phyloP scores from a whole-genome alignment of 441 rosid species.

The Capsella rubella region DNA sequence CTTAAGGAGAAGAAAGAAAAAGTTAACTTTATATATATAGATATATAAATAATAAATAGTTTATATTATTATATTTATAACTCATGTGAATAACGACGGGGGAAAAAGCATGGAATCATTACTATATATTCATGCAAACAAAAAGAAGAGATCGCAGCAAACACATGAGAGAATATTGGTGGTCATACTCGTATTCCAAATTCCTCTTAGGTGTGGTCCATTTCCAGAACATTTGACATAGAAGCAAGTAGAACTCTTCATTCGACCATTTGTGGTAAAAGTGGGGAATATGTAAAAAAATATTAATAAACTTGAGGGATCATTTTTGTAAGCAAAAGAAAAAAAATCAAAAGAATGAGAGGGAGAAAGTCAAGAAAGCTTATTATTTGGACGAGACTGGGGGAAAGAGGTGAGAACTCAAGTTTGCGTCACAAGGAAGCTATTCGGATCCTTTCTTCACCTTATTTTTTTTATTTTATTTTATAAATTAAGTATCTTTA shows the following conservation, averaged over 20 bases:
- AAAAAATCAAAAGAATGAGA: not conserved
- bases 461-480: not conserved
- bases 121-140: constrained; percentile 24
- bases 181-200: constrained; percentile 11
- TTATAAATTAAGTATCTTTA: no score
- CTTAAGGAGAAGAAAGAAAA: no score
- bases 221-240: not conserved
- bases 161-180: constrained; percentile 14
- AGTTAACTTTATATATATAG: no score
- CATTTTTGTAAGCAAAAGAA: not conserved
- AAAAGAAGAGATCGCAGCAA: constrained; percentile 17
- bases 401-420: constrained; percentile 42
- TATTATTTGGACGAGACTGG: not conserved
- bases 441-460: constrained; percentile 38
- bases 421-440: constrained; percentile 46
- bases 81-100: not conserved
- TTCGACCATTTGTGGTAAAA: not conserved
- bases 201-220: constrained; percentile 16
- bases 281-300: not conserved
- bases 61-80: not conserved
- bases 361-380: constrained; percentile 32
- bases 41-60: not conserved
- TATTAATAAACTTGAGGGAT: not conserved
- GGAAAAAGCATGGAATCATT: not conserved
- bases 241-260: not conserved